These are phyloP conservation scores for Dipteronia sinensis DNA, from an alignment of 345 rosid genomes.

Conservation along the genomic window DNA sequence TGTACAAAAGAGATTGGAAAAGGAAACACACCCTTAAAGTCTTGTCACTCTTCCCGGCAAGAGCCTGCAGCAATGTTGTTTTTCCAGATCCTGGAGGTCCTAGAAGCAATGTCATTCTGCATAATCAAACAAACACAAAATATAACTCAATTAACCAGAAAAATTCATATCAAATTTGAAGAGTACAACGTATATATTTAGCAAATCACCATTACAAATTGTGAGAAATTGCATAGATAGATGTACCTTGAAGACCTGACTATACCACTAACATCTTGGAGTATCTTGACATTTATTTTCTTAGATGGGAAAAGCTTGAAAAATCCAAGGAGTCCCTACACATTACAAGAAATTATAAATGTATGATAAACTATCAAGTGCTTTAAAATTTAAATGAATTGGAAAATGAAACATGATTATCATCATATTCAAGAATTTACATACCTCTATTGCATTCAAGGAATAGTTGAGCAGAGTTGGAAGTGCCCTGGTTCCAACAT, in stretches of 20 bases:
- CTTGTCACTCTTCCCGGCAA: conserved; percentile 41
- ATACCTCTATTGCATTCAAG: conserved; percentile 49
- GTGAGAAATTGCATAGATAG: too few relatives aligned
- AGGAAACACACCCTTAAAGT: conserved; percentile 43
- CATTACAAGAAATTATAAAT: conserved; percentile 3
- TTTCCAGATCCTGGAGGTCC: conserved; percentile 71
- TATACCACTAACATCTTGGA: conserved; percentile 43
- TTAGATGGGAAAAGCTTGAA: conserved; percentile 46
- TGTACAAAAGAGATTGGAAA: not conserved
- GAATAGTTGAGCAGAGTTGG: conserved; percentile 48
- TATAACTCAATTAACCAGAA: not conserved
- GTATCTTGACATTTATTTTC: conserved; percentile 47
- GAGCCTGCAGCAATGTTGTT: conserved; percentile 56
- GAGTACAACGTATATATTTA: too few relatives aligned
- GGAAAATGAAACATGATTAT: not conserved
- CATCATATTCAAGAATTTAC: not conserved
- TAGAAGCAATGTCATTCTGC: conserved; percentile 58
- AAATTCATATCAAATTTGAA: conserved; percentile 5
- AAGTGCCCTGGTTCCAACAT: conserved; percentile 57
- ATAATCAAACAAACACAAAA: not conserved
- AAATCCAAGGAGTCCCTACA: conserved; percentile 44
- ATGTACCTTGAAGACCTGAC: conserved; percentile 65
- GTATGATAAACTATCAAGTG: not conserved
- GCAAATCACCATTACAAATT: too few relatives aligned
- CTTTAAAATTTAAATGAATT: not conserved